Conservation (phyloP, 78 protist genomes). For the Chrysochromulina tobinii region DNA sequence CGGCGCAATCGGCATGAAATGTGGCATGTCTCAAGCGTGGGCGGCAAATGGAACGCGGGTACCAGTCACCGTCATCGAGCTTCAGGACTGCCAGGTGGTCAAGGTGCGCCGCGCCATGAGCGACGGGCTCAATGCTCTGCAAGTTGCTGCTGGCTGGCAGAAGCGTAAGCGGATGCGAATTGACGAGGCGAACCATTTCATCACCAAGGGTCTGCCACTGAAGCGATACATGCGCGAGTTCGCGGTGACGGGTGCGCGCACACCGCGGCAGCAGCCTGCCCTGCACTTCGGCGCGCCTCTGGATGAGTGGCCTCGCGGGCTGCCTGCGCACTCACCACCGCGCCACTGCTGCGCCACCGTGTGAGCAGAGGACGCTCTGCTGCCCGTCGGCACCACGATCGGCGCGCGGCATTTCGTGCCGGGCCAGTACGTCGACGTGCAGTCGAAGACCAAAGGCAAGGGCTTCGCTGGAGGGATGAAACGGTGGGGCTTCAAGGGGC, state of each 20-base stretch:
- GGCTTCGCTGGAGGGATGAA: constrained; percentile 80
- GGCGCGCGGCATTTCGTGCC: constrained; percentile 66
- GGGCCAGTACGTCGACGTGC: constrained; percentile 68
- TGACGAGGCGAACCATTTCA: constrained; percentile 38
- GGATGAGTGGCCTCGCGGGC: too few relatives aligned
- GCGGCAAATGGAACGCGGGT: background rate
- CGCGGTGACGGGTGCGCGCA: constrained; percentile 21
- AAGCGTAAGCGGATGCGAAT: background rate
- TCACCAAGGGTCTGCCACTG: constrained; percentile 51
- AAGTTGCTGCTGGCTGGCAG: constrained; percentile 16
- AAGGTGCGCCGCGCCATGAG: background rate
- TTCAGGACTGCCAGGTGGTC: background rate
- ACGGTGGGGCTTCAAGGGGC: constrained; percentile 69
- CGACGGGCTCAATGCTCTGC: background rate
- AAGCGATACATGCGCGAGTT: constrained; percentile 65
- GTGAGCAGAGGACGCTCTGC: constrained; percentile 41
- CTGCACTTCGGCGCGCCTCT: too few relatives aligned
- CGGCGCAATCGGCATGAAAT: constrained; percentile 12
- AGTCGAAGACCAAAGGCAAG: constrained; percentile 67
- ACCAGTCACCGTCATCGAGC: background rate
- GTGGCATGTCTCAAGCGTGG: constrained; percentile 6
- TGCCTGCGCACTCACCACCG: too few relatives aligned
- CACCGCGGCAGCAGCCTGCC: too few relatives aligned
- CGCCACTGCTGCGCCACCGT: too few relatives aligned
- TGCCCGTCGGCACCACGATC: constrained; percentile 65